A percentile compares a stretch with the other conserved stretches of the same genome.
These are phyloP conservation scores for Phytophthora capsici DNA, from an alignment of 352 stramenopile genomes.

Conservation along the genomic window DNA sequence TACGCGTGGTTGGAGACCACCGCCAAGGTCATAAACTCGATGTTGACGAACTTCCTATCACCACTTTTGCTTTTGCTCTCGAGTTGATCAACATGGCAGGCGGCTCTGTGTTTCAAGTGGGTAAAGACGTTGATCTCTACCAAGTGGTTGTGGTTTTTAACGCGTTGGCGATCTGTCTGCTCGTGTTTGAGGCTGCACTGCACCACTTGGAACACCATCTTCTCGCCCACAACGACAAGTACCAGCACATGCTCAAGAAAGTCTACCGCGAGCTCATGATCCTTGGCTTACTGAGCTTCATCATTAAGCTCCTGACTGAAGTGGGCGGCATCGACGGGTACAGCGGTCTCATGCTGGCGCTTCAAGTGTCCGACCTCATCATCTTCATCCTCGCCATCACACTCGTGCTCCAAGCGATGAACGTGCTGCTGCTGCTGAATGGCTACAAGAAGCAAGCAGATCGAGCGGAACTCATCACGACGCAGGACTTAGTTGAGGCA, in stretches of 20 bases:
- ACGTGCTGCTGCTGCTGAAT: conserved; percentile 47
- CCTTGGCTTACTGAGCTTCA: conserved; percentile 55
- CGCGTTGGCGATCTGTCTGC: conserved; percentile 45
- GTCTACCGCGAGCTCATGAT: conserved; percentile 70
- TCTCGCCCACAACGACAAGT: conserved; percentile 50
- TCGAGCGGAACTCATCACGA: conserved; percentile 49
- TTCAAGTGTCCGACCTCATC: conserved; percentile 59
- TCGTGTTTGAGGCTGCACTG: conserved; percentile 48
- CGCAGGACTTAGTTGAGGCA: conserved; percentile 40
- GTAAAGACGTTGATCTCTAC: conserved; percentile 58
- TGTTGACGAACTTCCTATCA: not conserved
- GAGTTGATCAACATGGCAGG: conserved; percentile 20
- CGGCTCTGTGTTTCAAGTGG: conserved; percentile 57
- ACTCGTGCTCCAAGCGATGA: conserved; percentile 53
- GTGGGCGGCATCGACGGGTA: conserved; percentile 35
- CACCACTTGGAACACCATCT: conserved; percentile 35
- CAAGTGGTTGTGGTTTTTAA: conserved; percentile 50
- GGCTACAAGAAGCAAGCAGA: conserved; percentile 45
- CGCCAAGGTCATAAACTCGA: conserved; percentile 14
- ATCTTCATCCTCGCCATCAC: conserved; percentile 59
- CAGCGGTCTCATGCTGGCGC: conserved; percentile 41
- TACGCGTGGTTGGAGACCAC: conserved; percentile 8
- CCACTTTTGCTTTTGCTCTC: conserved; percentile 15
- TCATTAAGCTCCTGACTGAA: conserved; percentile 57
- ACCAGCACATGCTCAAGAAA: conserved; percentile 69